Percentiles rank a stretch among this genome's conserved stretches.
These are phyloP conservation scores for Gracilaria gracilis DNA, from an alignment of 23 red algal genomes.

Conservation along the genomic window DNA sequence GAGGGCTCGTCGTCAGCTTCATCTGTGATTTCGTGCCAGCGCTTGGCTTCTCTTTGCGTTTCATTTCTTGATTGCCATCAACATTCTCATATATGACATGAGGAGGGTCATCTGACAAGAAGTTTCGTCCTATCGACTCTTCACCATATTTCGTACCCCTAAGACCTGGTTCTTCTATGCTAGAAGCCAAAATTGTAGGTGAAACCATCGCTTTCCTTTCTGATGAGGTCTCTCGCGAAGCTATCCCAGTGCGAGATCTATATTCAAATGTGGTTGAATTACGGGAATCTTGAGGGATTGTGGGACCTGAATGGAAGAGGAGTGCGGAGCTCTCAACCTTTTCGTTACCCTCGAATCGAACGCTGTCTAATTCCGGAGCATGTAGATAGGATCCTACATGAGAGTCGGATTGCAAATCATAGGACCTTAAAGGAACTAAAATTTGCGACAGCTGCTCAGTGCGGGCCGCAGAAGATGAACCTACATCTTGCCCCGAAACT, in stretches of 20 bases:
- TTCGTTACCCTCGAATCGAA: conserved; percentile 33
- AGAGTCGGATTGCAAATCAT: not conserved
- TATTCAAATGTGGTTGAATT: not conserved
- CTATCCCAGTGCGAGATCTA: not conserved
- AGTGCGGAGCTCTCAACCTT: not conserved
- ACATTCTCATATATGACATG: not conserved
- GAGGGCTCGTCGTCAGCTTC: not conserved
- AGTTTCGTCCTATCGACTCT: not conserved
- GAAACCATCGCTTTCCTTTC: not conserved
- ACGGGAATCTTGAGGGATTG: not conserved
- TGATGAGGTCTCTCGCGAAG: not conserved
- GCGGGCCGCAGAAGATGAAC: not conserved
- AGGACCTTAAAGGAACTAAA: not conserved
- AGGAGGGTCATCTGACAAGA: not conserved
- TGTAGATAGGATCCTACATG: not conserved
- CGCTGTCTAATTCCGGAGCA: not conserved
- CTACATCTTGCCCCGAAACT: not conserved
- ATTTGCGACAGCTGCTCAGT: not conserved
- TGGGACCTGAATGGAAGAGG: not conserved
- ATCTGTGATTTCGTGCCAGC: not conserved
- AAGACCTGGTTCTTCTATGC: not conserved
- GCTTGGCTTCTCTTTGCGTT: not conserved
- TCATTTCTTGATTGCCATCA: not conserved
- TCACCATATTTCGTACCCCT: not conserved
- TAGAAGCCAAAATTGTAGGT: not conserved